Conservation (phyloP, 495 filamentous ascomycete genomes). For the Staphylotrichum longicolle region DNA sequence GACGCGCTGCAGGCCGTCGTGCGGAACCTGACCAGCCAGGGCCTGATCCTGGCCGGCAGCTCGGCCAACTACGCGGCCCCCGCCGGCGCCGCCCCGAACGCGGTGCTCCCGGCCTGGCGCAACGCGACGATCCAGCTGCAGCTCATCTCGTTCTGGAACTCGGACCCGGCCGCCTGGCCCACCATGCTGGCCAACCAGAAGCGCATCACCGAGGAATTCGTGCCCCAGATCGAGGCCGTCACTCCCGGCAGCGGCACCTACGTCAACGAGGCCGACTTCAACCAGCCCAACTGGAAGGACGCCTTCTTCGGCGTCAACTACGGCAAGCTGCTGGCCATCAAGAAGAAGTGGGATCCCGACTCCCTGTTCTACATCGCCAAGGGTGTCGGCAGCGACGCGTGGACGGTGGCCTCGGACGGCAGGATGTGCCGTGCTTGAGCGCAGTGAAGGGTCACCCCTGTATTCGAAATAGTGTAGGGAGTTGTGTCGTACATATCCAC, state of each 20-base stretch:
- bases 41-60: slow-evolving; percentile 11
- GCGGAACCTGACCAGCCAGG: slow-evolving; percentile 3
- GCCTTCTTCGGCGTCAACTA: slow-evolving; percentile 47
- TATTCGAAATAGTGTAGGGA: too few species aligned
- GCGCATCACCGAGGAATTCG: slow-evolving; percentile 49
- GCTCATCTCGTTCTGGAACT: slow-evolving; percentile 6
- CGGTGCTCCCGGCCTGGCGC: slow-evolving; percentile 12
- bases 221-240: slow-evolving; percentile 43
- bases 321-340: slow-evolving; percentile 41
- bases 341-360: slow-evolving; percentile 50
- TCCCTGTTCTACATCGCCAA: slow-evolving; percentile 39
- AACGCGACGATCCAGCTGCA: not conserved
- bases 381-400: slow-evolving; percentile 8
- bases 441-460: too few species aligned
- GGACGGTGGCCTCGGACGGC: not conserved
- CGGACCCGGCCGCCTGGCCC: not conserved
- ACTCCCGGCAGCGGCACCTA: slow-evolving; percentile 40
- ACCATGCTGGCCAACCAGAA: slow-evolving; percentile 1
- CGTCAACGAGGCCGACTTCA: slow-evolving; percentile 49
- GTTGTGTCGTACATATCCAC: too few species aligned
- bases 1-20: not conserved
- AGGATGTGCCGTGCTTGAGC: slow-evolving; percentile 3
- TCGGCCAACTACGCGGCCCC: slow-evolving; percentile 1
- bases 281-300: slow-evolving; percentile 35
- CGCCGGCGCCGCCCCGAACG: not conserved